Conservation (phyloP, 257 asterid species). For the Anisodus tanguticus region DNA sequence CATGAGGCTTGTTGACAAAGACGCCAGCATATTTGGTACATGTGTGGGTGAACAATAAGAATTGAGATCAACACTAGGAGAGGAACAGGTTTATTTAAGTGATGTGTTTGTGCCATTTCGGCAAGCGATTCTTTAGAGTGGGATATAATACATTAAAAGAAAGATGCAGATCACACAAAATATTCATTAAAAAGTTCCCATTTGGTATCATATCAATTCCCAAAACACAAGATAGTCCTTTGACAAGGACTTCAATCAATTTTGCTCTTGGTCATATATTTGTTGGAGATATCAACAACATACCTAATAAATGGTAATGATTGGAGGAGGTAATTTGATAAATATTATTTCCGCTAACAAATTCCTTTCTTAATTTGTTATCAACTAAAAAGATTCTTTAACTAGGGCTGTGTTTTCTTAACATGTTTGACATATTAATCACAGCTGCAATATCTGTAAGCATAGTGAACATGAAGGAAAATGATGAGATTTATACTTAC, state of each 20-base stretch:
- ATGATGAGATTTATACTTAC: not conserved
- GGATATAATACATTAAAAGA: not conserved
- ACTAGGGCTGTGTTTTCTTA: not conserved
- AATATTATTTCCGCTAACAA: not conserved
- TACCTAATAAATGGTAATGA: not conserved
- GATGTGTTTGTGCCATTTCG: not conserved
- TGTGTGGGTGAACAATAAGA: not conserved
- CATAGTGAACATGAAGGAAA: constrained; percentile 1
- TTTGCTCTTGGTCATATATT: not conserved
- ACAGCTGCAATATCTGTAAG: not conserved
- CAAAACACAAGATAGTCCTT: not conserved
- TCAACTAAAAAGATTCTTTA: too few species aligned
- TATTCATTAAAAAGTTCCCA: not conserved
- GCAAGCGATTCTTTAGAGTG: not conserved
- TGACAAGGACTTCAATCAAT: not conserved
- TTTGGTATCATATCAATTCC: not conserved
- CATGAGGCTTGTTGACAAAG: not conserved
- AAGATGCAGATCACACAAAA: constrained; percentile 15
- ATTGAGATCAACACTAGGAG: not conserved
- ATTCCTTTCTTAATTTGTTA: too few species aligned
- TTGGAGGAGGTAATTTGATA: not conserved
- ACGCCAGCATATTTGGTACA: not conserved
- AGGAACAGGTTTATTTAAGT: not conserved
- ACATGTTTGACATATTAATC: not conserved
- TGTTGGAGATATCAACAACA: not conserved